These are phyloP conservation scores for Styphnolobium japonicum DNA, from an alignment of 306 rosid species.

Conservation along the genomic window DNA sequence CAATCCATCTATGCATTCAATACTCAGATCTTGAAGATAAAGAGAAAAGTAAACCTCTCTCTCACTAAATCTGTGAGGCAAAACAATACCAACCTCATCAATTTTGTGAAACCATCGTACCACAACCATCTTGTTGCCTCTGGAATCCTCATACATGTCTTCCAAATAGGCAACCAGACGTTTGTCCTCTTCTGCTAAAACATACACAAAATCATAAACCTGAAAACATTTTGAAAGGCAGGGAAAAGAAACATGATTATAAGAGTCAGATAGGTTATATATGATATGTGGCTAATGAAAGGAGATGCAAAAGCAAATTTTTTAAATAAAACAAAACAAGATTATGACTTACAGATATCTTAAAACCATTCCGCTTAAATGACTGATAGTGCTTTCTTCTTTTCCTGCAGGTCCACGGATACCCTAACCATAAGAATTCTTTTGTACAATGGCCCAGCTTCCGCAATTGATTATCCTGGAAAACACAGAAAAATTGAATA, in stretches of 20 bases:
- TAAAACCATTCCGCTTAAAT: slow-evolving; percentile 57
- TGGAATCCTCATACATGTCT: slow-evolving; percentile 89
- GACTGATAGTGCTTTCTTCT: slow-evolving; percentile 66
- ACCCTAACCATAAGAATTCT: slow-evolving; percentile 71
- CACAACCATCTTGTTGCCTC: slow-evolving; percentile 93
- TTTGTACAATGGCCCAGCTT: slow-evolving; percentile 27
- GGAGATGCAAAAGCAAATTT: neutral
- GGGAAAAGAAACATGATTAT: neutral
- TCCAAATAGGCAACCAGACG: slow-evolving; percentile 90
- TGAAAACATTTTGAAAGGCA: slow-evolving; percentile 29
- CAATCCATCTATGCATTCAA: slow-evolving; percentile 96
- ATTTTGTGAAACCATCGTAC: slow-evolving; percentile 96
- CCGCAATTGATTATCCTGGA: slow-evolving; percentile 46
- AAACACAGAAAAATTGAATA: neutral
- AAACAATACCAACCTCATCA: slow-evolving; percentile 94
- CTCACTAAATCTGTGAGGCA: slow-evolving; percentile 78
- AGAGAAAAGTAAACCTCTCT: slow-evolving; percentile 94
- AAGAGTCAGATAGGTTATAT: slow-evolving; percentile 18
- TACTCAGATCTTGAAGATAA: slow-evolving; percentile 95
- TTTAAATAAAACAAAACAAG: neutral
- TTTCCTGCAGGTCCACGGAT: slow-evolving; percentile 60
- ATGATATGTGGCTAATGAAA: neutral
- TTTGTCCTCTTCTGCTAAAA: slow-evolving; percentile 88
- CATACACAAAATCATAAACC: slow-evolving; percentile 82
- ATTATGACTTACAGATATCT: slow-evolving; percentile 61